phyloP scores from a whole-genome alignment of 2,329 filamentous ascomycete genomes.

The Colletotrichum godetiae region DNA sequence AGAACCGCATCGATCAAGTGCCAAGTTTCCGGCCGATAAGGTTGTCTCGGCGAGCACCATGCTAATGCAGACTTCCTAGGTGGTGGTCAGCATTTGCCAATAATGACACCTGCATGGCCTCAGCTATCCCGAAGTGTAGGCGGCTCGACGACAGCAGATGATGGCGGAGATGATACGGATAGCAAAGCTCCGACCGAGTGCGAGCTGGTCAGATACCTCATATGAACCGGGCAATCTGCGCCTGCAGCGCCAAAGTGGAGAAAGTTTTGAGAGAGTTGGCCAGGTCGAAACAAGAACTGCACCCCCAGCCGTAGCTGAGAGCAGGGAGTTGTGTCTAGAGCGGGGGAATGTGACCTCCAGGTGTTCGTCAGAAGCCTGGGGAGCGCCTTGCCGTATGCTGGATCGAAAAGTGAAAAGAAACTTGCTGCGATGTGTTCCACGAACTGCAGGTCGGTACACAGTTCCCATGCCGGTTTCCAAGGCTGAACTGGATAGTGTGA shows the following conservation, averaged over 20 bases:
- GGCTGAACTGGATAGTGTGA: slow-evolving; percentile 8
- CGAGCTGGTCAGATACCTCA: neutral
- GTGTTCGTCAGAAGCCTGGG: too few species aligned
- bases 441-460: neutral
- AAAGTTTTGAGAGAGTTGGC: neutral
- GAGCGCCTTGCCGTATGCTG: neutral
- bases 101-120: neutral
- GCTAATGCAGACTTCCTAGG: neutral
- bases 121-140: neutral
- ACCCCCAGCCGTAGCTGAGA: slow-evolving; percentile 18
- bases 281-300: neutral
- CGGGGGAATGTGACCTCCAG: neutral
- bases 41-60: slow-evolving; percentile 6
- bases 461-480: neutral
- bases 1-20: neutral
- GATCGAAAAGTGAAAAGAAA: neutral
- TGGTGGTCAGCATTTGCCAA: slow-evolving; percentile 3
- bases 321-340: neutral
- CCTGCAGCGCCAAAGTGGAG: neutral
- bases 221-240: neutral
- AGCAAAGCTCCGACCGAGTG: neutral
- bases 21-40: neutral
- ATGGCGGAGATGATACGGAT: neutral
- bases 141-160: neutral
- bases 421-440: neutral